Base-by-base conservation (phyloP, 805 yeast genomes). In the Yamadazyma sp. region DNA sequence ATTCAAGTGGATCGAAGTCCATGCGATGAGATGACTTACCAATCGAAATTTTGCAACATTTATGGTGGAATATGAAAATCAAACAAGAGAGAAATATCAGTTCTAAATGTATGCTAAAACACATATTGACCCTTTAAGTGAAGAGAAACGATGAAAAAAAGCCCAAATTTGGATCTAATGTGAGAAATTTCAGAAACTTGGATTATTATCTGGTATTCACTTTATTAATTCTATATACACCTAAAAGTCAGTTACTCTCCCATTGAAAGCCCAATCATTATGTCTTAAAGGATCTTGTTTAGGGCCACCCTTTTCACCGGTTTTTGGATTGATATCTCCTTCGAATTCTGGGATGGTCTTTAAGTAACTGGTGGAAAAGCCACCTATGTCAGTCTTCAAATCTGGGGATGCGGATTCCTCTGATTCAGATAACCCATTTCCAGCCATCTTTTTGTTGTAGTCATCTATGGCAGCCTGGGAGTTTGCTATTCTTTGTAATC, bases 291-390 rank as follows among this genome's bases (percentile, higher is more conserved):
- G 98, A 53, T 93, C 97, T 58, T 93, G 98, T 53, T 93, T 93
- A 17, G 98, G 98, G 0, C 98, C 98, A 31, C 96, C 96, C 15
- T 82, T 70, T 61, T 93, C 98, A 3, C 98, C 98, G 1, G 98
- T 93, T 39, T 69, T 74, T 0, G 98, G 98, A 55, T 93, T 93
- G 12, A 73, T 78, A 43, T 88, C 89, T 1, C 98, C 98, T 60
- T 89, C 96, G 55, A 93, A 93, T 53, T 93, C 98, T 2, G 96
- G 95, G 36, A 88, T 81, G 3, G 88, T 81, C 57, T 82, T 78
- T 56, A 83, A 72, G 45, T 70, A 77, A 37, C 77, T 85, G 1
- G 89, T 83, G 1, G 82, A 79, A 48, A 81, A 75, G 4, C 69
- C 63, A 5, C 85, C 84, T 31, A 82, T 73, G 48, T 81, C 85